A percentile compares a stretch with the other conserved stretches of the same genome.
Evolutionary conservation across 305 asterid species (phyloP).

Genomic region (Petunia hybrid): DNA sequence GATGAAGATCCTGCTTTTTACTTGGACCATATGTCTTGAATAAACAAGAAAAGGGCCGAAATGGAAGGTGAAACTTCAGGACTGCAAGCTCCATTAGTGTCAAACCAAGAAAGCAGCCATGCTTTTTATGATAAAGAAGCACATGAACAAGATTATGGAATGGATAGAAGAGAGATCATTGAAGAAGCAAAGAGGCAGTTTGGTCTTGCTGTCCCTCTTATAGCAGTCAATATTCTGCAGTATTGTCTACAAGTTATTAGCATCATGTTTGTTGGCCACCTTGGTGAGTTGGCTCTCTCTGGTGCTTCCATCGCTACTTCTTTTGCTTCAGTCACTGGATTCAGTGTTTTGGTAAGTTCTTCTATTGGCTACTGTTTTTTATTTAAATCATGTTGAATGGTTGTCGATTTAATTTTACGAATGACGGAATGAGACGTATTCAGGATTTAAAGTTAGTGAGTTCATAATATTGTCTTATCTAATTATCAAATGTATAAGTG

Average conservation of each 20-base stretch:
- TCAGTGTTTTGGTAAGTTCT: conserved; percentile 61
- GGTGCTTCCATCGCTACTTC: conserved; percentile 78
- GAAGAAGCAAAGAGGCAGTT: conserved; percentile 61
- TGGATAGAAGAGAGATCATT: conserved; percentile 28
- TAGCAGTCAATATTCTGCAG: conserved; percentile 66
- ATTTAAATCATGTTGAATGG: background rate
- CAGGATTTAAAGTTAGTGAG: background rate
- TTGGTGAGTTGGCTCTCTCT: conserved; percentile 67
- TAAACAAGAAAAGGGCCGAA: background rate
- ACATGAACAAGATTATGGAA: conserved; percentile 11
- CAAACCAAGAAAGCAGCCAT: conserved; percentile 34
- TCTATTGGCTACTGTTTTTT: background rate
- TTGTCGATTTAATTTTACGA: no score
- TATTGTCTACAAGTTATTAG: conserved; percentile 68
- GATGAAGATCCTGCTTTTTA: background rate
- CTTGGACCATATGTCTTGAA: conserved; percentile 14
- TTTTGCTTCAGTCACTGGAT: conserved; percentile 74
- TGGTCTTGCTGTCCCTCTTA: conserved; percentile 59
- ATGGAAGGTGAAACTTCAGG: conserved; percentile 36
- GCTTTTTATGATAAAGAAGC: background rate
- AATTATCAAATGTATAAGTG: background rate
- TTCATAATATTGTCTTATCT: no score
- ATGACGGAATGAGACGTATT: background rate
- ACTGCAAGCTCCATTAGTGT: conserved; percentile 35
- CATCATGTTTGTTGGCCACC: conserved; percentile 77